phyloP scores from a whole-genome alignment of 441 rosid genomes.

The Geranium incanum region DNA sequence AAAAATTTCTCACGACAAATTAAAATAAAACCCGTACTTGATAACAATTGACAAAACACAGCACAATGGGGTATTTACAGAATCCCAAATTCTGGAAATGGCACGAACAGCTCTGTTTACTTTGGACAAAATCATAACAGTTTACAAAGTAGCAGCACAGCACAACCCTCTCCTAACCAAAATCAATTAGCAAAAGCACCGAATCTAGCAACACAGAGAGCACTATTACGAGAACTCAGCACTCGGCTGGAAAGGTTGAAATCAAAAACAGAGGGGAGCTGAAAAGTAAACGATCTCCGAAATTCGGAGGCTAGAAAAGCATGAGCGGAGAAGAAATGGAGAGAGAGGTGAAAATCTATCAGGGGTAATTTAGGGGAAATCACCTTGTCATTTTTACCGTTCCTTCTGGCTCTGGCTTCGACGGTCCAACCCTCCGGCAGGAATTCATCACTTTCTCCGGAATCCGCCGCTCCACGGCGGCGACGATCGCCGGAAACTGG shows the following conservation, averaged over 20 bases:
- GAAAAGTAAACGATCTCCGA: neutral
- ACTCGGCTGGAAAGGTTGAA: neutral
- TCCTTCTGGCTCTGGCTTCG: slow-evolving; percentile 43
- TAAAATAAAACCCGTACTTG: too few relatives aligned
- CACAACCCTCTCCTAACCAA: neutral
- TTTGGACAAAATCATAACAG: neutral
- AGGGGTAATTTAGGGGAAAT: neutral
- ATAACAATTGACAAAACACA: too few relatives aligned
- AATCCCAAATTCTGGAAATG: too few relatives aligned
- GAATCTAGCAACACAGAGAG: neutral
- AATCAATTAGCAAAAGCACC: neutral
- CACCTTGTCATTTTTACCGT: slow-evolving; percentile 76
- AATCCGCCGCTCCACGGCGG: slow-evolving; percentile 12
- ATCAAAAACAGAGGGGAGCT: neutral
- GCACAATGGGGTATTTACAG: too few relatives aligned
- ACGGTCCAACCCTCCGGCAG: slow-evolving; percentile 55
- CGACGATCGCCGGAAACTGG: neutral
- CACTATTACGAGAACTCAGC: neutral
- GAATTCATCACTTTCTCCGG: slow-evolving; percentile 35
- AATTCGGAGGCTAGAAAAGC: neutral
- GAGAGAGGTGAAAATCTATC: neutral
- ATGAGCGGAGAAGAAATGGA: neutral
- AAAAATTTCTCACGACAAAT: too few relatives aligned
- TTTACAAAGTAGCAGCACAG: neutral
- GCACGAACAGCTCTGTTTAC: neutral